Base-by-base conservation (phyloP, 2,329 filamentous ascomycete species). In the Sclerotinia spermophila region DNA sequence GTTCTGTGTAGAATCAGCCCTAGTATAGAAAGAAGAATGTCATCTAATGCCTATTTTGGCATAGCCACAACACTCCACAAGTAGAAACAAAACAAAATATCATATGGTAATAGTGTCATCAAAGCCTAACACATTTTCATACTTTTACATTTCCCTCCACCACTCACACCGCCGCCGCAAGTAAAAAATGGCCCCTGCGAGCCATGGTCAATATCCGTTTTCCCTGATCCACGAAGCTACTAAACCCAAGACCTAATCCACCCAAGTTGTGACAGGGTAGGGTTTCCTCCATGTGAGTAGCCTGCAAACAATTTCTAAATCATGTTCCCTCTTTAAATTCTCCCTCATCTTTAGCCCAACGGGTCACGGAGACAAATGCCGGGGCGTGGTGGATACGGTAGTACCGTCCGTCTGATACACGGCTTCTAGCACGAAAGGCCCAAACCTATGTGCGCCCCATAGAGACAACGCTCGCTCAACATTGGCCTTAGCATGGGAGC, bases 301-400 rank as follows among this genome's bases (percentile, higher is more conserved):
- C 66, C 72, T 72, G 71, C 72, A 68, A 71, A 72, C 45, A 71
- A 71, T 71, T 70, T 56, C 51, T 38, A 56, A 68, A 68, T 51
- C 40, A 66, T 42, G 55, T 27, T 51, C 64, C 42, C 69, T 67
- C 42, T 60, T 17, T 17, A n/a, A 66, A 45, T 45, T 56, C 30
- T 56, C 45, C 42, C 61, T 55, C 51, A 27, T 59, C 8, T 65
- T 69, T 69, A 69, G 68, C 68, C 71, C 66, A 71, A 74, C 73
- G 72, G 73, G 68, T 68, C 70, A 72, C 72, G 73, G 73, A 71
- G 70, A 51, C 72, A 74, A 73, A 67, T 73, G 73, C 74, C 73
- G 74, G 72, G 70, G 69, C 64, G 68, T 68, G 70, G 68, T 55
- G 48, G 59, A 44, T 65, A 69, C 68, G 68, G 69, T 71, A 71